phyloP scores from a whole-genome alignment of 768 basidiomycete genomes.

The Kwoniella mangroviensis region DNA sequence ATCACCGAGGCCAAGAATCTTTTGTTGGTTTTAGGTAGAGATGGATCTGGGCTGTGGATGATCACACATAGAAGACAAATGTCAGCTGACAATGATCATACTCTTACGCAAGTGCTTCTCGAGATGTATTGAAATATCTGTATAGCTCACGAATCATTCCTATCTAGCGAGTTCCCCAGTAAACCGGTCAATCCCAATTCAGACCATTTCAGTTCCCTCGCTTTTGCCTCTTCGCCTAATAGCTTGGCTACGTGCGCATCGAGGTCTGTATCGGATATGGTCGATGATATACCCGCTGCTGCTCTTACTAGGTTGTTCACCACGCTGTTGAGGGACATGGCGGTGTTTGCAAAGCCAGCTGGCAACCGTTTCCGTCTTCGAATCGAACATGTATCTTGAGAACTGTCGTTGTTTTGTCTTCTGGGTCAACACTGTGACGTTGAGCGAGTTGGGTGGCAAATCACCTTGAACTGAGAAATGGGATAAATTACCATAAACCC shows the following conservation, averaged over 20 bases:
- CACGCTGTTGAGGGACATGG: constrained; percentile 47
- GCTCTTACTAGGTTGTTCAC: constrained; percentile 55
- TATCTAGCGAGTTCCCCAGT: constrained; percentile 55
- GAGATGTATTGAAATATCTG: not conserved
- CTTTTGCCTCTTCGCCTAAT: constrained; percentile 88
- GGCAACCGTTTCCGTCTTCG: no score
- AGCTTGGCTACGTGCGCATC: constrained; percentile 90
- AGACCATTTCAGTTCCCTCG: constrained; percentile 77
- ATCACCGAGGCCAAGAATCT: constrained; percentile 69
- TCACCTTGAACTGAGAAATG: not conserved
- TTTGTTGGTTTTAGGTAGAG: constrained; percentile 70
- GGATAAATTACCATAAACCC: constrained; percentile 13
- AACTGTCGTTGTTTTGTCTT: no score
- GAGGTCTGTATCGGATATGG: constrained; percentile 72
- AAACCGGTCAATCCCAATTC: constrained; percentile 80
- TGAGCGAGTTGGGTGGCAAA: constrained; percentile 19
- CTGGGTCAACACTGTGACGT: no score
- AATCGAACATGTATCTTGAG: no score
- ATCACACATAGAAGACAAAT: no score
- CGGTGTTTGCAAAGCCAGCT: no score
- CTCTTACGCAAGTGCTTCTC: no score
- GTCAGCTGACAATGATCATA: no score
- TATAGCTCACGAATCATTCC: constrained; percentile 40
- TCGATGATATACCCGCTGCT: constrained; percentile 49
- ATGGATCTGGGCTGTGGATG: constrained; percentile 73